Base-by-base conservation (phyloP, 495 filamentous ascomycete genomes). In the Aspergillus biplanus region DNA sequence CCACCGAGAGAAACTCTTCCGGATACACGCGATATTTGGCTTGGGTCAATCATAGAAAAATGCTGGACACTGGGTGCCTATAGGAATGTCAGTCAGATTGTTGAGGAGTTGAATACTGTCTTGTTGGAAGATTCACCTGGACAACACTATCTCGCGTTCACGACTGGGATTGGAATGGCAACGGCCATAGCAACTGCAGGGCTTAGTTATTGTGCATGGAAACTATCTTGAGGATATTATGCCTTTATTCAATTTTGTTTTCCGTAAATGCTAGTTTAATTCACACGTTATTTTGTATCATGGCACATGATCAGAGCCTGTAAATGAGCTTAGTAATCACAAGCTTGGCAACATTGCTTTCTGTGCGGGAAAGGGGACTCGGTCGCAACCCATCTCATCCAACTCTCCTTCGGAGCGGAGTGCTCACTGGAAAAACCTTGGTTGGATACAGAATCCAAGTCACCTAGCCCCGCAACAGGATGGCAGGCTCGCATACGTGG, bases 21-120 rank as follows among this genome's bases (percentile, higher is more conserved):
- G 0, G 67, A 33, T 44, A 75, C 70, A 6, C 5, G 65, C n/a
- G 61, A 48, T 46, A 49, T 75, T 31, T 71, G 68, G 71, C 66
- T 77, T 59, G 74, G 69, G 37, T 47, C 31, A 27, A 67, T 72
- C 6, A 72, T 77, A 58, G 65, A 75, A 52, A 59, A 59, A n/a
- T 74, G 72, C 56, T 75, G 74, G 73, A 55, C n/a, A 5, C 6
- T 11, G 33, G 52, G 32, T 12, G 52, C 27, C 15, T 33, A 34
- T 35, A 9, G 13, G 32, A 55, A 5, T 35, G 34, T 71, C 15
- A n/a, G 35, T 12, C 12, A 12, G 35, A 6, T 6, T 39, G 6
- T 39, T 39, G 35, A 39, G 12, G 35, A 39, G 35, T 39, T 39
- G 12, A 39, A 12, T 6, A 39, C 6, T 39, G 35, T 39, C 12